Conservation (phyloP, 495 filamentous ascomycete species). For the Daldinia loculata region DNA sequence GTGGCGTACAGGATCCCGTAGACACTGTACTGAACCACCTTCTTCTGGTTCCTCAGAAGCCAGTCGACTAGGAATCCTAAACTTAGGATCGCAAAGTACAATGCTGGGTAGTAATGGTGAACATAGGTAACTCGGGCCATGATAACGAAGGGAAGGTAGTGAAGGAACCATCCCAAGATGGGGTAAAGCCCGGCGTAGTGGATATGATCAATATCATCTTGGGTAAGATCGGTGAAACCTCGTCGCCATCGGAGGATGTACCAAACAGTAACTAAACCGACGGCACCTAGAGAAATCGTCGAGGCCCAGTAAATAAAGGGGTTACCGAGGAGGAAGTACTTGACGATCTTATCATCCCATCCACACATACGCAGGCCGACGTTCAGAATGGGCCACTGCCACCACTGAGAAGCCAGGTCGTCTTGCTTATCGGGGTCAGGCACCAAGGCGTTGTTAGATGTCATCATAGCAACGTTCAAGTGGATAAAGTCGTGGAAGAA, state of each 20-base stretch:
- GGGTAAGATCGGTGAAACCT: slow-evolving; percentile 84
- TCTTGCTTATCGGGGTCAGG: slow-evolving; percentile 99
- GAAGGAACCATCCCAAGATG: slow-evolving; percentile 90
- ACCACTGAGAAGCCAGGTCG: slow-evolving; percentile 94
- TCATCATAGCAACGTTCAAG: slow-evolving; percentile 99
- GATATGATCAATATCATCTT: slow-evolving; percentile 85
- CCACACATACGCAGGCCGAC: slow-evolving; percentile 98
- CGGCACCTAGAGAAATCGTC: slow-evolving; percentile 76
- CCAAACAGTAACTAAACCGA: slow-evolving; percentile 77
- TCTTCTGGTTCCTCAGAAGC: slow-evolving; percentile 69
- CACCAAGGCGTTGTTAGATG: slow-evolving; percentile 97
- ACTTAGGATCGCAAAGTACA: slow-evolving; percentile 94
- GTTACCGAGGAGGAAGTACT: slow-evolving; percentile 98
- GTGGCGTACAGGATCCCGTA: slow-evolving; percentile 76
- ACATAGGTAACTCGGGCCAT: slow-evolving; percentile 99
- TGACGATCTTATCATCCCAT: slow-evolving; percentile 94
- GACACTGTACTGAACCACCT: slow-evolving; percentile 66
- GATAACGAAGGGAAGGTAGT: slow-evolving; percentile 93
- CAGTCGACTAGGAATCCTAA: slow-evolving; percentile 92
- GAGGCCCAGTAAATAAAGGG: slow-evolving; percentile 96
- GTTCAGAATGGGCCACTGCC: slow-evolving; percentile 97
- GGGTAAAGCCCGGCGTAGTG: slow-evolving; percentile 95
- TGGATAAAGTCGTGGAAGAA: slow-evolving; percentile 98
- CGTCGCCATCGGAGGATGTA: slow-evolving; percentile 96
- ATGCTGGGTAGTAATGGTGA: slow-evolving; percentile 98